phyloP scores from a whole-genome alignment of 148 eudicot genomes.

The Silene conica region DNA sequence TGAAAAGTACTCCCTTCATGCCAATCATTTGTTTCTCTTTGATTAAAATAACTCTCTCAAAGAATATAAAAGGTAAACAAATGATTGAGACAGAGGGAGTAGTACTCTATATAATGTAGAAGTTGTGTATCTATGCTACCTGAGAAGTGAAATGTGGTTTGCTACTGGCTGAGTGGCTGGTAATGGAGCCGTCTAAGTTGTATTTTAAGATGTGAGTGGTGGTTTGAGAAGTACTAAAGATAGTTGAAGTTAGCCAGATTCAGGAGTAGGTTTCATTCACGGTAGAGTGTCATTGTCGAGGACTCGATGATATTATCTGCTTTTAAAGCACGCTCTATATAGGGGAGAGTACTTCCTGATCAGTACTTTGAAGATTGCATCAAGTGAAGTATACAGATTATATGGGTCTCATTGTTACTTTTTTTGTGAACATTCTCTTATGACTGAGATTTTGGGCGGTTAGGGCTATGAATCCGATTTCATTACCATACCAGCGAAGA shows the following conservation, averaged over 20 bases:
- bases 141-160: not conserved
- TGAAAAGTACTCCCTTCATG: too few species aligned
- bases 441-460: not conserved
- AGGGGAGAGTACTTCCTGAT: not conserved
- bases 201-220: not conserved
- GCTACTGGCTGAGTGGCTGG: not conserved
- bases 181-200: not conserved
- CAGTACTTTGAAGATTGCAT: constrained; percentile 3
- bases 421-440: not conserved
- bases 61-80: too few species aligned
- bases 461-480: not conserved
- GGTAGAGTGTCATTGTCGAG: not conserved
- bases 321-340: not conserved
- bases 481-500: not conserved
- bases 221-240: not conserved
- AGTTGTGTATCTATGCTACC: too few species aligned
- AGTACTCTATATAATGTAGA: too few species aligned
- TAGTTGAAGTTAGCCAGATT: not conserved
- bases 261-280: not conserved
- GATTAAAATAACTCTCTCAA: too few species aligned
- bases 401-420: not conserved
- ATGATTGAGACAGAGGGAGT: too few species aligned
- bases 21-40: too few species aligned
- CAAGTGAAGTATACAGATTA: not conserved
- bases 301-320: not conserved